These are phyloP conservation scores for Aspergillus pseudotamarii DNA, from an alignment of 2,329 filamentous ascomycete genomes.

Conservation along the genomic window DNA sequence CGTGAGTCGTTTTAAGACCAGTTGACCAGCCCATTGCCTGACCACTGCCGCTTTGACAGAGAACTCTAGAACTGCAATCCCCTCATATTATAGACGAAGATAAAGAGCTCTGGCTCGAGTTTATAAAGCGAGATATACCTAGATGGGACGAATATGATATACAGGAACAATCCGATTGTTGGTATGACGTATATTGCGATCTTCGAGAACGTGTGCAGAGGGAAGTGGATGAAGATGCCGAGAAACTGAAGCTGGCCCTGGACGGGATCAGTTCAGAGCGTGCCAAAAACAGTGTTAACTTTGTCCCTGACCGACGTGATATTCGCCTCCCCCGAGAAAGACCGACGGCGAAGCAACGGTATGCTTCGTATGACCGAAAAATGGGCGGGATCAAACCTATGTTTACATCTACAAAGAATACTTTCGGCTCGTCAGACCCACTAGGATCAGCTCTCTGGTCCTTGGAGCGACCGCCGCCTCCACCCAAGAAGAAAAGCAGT, in stretches of 20 bases:
- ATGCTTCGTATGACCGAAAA: slow-evolving; percentile 34
- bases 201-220: slow-evolving; percentile 64
- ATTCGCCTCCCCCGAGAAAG: slow-evolving; percentile 32
- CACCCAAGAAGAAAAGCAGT: slow-evolving; percentile 35
- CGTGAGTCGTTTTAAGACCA: slow-evolving; percentile 41
- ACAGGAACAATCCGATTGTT: slow-evolving; percentile 68
- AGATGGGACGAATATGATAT: slow-evolving; percentile 66
- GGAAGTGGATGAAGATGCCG: slow-evolving; percentile 61
- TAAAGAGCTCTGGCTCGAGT: slow-evolving; percentile 73
- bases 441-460: slow-evolving; percentile 23
- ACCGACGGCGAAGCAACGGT: slow-evolving; percentile 34
- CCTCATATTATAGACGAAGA: slow-evolving; percentile 74
- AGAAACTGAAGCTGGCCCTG: slow-evolving; percentile 60
- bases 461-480: slow-evolving; percentile 27
- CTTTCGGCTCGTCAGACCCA: slow-evolving; percentile 16
- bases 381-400: slow-evolving; percentile 34
- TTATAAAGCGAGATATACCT: slow-evolving; percentile 79
- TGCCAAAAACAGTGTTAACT: slow-evolving; percentile 58
- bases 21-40: not conserved
- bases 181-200: slow-evolving; percentile 76
- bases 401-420: slow-evolving; percentile 19
- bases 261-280: slow-evolving; percentile 61
- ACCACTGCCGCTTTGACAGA: slow-evolving; percentile 31
- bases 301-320: slow-evolving; percentile 52
- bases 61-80: slow-evolving; percentile 70